Conservation (phyloP, 1,284 basidiomycete species). For the Rhodotorula sp. region DNA sequence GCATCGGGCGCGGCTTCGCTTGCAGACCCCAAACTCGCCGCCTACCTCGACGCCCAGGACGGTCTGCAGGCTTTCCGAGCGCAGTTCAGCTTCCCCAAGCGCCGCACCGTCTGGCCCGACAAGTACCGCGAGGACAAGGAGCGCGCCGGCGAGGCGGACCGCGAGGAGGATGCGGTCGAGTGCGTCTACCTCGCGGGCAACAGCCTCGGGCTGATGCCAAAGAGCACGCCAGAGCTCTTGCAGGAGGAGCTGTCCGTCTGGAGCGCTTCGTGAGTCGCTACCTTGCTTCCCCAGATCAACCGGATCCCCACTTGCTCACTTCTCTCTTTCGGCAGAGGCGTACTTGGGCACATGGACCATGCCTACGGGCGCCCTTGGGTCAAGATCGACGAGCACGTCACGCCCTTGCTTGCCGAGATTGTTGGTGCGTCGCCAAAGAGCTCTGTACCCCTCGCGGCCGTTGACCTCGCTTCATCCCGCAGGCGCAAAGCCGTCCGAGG, state of each 20-base stretch:
- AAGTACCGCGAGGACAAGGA: background rate
- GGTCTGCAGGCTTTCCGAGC: constrained; percentile 11
- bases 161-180: constrained; percentile 52
- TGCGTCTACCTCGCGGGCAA: constrained; percentile 94
- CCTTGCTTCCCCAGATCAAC: background rate
- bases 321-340: constrained; percentile 61
- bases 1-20: constrained; percentile 36
- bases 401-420: constrained; percentile 74
- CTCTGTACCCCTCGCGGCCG: no score
- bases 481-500: constrained; percentile 85
- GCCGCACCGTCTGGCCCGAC: constrained; percentile 16
- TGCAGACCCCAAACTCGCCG: constrained; percentile 24
- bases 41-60: constrained; percentile 37
- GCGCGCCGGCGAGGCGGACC: background rate
- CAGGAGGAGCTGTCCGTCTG: constrained; percentile 86
- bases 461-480: constrained; percentile 1
- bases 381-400: constrained; percentile 70
- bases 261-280: constrained; percentile 66
- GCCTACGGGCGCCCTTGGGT: constrained; percentile 82
- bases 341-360: constrained; percentile 89
- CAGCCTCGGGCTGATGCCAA: constrained; percentile 82
- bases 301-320: background rate
- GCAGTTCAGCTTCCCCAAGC: constrained; percentile 33
- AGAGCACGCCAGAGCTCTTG: constrained; percentile 69
- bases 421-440: constrained; percentile 60